Evolutionary conservation across 805 yeast species (phyloP), one percentile per base, ranked within the genome.

Genomic region (Kodamaea kaohsiungensis): DNA sequence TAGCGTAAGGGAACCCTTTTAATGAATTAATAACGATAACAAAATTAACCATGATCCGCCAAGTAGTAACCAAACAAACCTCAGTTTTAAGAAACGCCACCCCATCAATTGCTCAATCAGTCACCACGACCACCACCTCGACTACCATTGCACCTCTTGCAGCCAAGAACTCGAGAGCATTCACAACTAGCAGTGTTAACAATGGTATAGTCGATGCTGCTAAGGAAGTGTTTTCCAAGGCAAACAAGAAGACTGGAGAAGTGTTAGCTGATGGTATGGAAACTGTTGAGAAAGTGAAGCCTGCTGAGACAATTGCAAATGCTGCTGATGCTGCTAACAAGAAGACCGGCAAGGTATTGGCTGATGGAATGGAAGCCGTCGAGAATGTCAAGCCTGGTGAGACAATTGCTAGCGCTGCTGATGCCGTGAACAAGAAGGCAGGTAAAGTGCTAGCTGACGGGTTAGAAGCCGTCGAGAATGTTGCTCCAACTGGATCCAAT

Each of bases 361-460:
- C 79, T 16, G 68, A 65, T 16, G 75, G 77, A 1, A 62, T 76
- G 54, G 76, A 75, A 38, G 70, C 66, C 42, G 75, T 77, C 19
- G 77, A 66, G 46, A 37, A 61, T 17, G 61, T 49, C 19, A 56
- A 64, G 13, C 65, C 67, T 3, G 49, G 17, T 2, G 52, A 48
- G n/a, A 53, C 61, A 65, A 57, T 63, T 2, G 53, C 54, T 40
- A 64, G 70, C 7, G 71, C 72, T 2, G 65, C 67, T 8, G 53
- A 62, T 2, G 62, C 53, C 42, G 66, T 65, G 39, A 67, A 68
- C 59, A 67, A 68, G 54, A 75, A 72, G 60, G 71, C 74, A n/a
- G 80, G 79, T 7, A 67, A 75, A 55, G 69, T 67, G 7, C 65
- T 72, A 15, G 79, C 79, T n/a, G 67, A 65, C 17, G 75, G 77